Base-by-base conservation (phyloP, 495 filamentous ascomycete species). In the Sordaria brevicollis region DNA sequence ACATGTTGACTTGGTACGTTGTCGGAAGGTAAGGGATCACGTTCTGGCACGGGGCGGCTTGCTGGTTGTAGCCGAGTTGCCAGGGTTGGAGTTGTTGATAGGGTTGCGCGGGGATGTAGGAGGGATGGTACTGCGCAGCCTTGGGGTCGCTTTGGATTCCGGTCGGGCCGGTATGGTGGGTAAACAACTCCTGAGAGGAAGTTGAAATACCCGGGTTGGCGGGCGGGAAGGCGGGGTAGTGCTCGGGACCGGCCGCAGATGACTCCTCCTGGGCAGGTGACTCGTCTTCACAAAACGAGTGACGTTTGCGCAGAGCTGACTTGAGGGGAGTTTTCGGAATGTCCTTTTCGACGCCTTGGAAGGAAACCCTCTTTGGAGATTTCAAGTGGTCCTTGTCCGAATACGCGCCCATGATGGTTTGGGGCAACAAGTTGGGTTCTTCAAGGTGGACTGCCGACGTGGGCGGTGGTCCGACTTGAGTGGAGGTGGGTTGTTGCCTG, bases 1-100 rank as follows among this genome's bases (percentile, higher is more conserved):
- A 62, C 21, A 35, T 34, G 38, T 49, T 54, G 41, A 57, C 21
- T 37, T 41, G 66, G 19, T 38, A 36, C 5, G 35, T 34, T 19
- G 38, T 38, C 8, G 67, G 67, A 8, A 54, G 21, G 21, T 35
- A 35, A 41, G 67, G 38, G 37, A 43, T 43, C 66, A 71, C 65
- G 39, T 34, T 73, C 41, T 73, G 69, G 25, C 49, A 62, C 49
- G 29, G 49, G 49, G 49, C 49, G 21, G 49, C 33, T 62, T 62
- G 49, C 49, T 62, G 49, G 25, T 62, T 62, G 13, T 62, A 62
- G 49, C 49, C 49, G 49, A 31, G 49, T 9, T 62, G 49, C 49
- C 49, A 62, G 11, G 49, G 25, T 31, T 62, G 49, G 5, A 62
- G 11, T 31, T 62, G 49, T 31, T 62, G 49, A 62, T 29, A 62